phyloP scores from a whole-genome alignment of 257 asterid genomes.

The Ballota nigra region DNA sequence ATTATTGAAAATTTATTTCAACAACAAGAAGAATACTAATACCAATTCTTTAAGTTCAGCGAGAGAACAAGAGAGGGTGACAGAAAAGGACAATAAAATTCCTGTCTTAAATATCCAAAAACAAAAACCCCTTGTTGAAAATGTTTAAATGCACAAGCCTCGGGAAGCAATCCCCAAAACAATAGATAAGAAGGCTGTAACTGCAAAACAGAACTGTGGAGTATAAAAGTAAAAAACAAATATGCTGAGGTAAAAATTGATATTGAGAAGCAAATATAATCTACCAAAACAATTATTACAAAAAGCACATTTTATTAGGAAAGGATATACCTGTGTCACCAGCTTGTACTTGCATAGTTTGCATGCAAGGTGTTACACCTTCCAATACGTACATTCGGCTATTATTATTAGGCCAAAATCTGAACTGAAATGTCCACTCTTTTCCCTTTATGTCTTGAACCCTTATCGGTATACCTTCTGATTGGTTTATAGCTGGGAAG shows the following conservation, averaged over 20 bases:
- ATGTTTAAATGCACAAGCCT: neutral
- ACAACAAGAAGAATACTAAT: neutral
- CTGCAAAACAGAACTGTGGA: neutral
- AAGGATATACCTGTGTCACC: slow-evolving; percentile 82
- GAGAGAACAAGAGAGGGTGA: neutral
- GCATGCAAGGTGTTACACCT: slow-evolving; percentile 99
- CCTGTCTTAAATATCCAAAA: too few species aligned
- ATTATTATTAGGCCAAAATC: slow-evolving; percentile 98
- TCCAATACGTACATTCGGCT: slow-evolving; percentile 98
- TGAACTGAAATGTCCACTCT: slow-evolving; percentile 95
- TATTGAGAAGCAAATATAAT: too few species aligned
- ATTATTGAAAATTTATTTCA: neutral
- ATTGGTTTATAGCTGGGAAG: slow-evolving; percentile 82
- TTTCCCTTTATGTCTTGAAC: slow-evolving; percentile 93
- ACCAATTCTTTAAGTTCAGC: neutral
- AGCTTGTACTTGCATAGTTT: slow-evolving; percentile 93
- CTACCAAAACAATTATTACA: neutral
- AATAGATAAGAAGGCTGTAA: neutral
- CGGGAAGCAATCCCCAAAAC: neutral
- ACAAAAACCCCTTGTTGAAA: neutral
- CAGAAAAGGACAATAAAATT: neutral
- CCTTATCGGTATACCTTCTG: slow-evolving; percentile 89
- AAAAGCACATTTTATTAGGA: neutral
- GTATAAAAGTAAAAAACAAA: too few species aligned
- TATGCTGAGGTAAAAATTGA: neutral